phyloP scores from a whole-genome alignment of 306 rosid genomes.

The Chamaecrista fasciculata region DNA sequence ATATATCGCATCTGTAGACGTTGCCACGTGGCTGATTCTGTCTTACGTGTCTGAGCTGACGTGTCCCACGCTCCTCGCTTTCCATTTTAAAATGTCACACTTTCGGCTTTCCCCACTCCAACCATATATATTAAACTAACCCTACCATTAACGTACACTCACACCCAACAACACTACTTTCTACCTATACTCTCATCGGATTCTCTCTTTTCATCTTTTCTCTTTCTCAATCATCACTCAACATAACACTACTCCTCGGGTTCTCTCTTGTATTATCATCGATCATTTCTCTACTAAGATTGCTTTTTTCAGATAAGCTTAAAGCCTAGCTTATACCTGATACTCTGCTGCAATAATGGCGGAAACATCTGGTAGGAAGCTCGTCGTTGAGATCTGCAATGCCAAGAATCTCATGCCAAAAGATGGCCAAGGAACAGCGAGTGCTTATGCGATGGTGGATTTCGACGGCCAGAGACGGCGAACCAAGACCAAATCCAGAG shows the following conservation, averaged over 20 bases:
- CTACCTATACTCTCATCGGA: background rate
- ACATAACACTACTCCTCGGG: background rate
- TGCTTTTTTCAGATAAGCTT: background rate
- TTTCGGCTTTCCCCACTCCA: background rate
- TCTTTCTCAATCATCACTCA: too few species aligned
- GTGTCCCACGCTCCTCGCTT: conserved; percentile 45
- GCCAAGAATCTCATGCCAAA: conserved; percentile 93
- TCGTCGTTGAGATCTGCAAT: conserved; percentile 65
- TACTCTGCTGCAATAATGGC: conserved; percentile 59
- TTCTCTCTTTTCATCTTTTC: background rate
- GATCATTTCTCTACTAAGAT: background rate
- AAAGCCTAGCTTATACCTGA: too few species aligned
- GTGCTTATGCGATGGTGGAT: conserved; percentile 86
- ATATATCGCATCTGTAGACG: conserved; percentile 5
- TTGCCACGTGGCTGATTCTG: conserved; percentile 35
- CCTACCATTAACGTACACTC: background rate
- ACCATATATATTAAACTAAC: too few species aligned
- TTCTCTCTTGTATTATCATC: background rate
- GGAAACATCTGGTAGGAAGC: conserved; percentile 52
- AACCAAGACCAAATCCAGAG: conserved; percentile 70
- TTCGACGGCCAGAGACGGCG: conserved; percentile 82
- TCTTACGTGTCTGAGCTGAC: conserved; percentile 36
- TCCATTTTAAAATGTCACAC: background rate
- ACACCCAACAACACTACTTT: background rate
- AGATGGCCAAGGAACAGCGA: conserved; percentile 95